Conservation (phyloP, 1,284 basidiomycete species). For the Xerocomus minutiporus region DNA sequence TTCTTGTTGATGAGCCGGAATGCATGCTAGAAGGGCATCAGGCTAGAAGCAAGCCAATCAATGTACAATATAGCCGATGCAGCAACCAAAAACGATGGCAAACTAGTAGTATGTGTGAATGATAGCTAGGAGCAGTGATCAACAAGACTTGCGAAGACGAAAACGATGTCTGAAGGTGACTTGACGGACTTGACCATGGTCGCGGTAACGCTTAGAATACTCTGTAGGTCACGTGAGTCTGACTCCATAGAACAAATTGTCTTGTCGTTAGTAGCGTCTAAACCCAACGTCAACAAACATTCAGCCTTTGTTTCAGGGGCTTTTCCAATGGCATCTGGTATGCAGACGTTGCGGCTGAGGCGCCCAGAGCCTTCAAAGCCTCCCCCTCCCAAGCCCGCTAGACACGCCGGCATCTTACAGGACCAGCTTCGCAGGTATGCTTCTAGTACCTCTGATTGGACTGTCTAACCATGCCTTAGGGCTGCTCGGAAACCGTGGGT, state of each 20-base stretch:
- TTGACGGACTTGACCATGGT: constrained; percentile 31
- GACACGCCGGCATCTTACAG: constrained; percentile 67
- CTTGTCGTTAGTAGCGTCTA: too few relatives aligned
- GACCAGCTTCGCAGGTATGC: constrained; percentile 67
- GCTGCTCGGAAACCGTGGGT: constrained; percentile 74
- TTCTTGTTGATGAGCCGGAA: constrained; percentile 73
- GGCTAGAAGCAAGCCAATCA: background rate
- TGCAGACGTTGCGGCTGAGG: constrained; percentile 55
- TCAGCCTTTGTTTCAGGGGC: background rate
- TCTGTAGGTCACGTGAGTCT: too few relatives aligned
- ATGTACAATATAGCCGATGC: constrained; percentile 66
- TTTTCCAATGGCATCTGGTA: constrained; percentile 30
- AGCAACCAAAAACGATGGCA: constrained; percentile 72
- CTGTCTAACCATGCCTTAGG: constrained; percentile 34
- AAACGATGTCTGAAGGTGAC: constrained; percentile 28
- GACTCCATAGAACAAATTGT: too few relatives aligned
- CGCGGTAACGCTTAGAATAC: too few relatives aligned
- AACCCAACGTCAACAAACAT: background rate
- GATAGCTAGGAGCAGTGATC: background rate
- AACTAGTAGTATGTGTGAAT: constrained; percentile 41
- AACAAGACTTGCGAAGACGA: constrained; percentile 35
- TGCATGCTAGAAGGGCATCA: constrained; percentile 39
- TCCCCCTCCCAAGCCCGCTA: constrained; percentile 28
- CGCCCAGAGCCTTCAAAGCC: constrained; percentile 42
- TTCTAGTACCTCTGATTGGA: background rate